Base-by-base conservation (phyloP, 208 protist species). In the Trypanosoma scelopori region DNA sequence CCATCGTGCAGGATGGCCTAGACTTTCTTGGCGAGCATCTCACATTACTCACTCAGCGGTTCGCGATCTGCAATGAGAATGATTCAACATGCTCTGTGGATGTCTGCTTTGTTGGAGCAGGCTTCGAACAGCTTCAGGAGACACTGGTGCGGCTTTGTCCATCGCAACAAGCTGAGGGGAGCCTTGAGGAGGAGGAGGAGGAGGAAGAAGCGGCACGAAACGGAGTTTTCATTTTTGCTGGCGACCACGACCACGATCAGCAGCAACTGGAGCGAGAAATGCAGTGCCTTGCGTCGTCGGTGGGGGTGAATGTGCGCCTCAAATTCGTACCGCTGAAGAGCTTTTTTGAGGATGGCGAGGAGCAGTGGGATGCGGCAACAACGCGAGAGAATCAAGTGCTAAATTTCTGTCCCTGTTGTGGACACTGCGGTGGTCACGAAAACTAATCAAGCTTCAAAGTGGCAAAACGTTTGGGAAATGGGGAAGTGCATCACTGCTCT, bases 361-460 rank as follows among this genome's bases (percentile, higher is more conserved):
- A 90, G 78, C 48, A 64, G 56, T 90, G 79, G 84, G 88, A 94
- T 61, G 56, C 53, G 45, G 84, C 81, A 46, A 90, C 84, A 35
- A 78, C 69, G 53, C 68, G 67, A 55, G 88, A 94, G 61, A 76
- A 80, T 27, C 49, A 63, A 18, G 69, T 86, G 13, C 77, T 89
- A 13, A 91, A 94, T 69, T 94, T 85, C 48, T 94, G 88, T 58
- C 88, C 88, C 0, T 94, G 88, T 56, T 94, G 88, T 45, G 84
- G 88, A 49, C 51, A 69, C 25, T 77, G 76, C 47, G 63, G 76
- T 45, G 56, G 51, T n/a, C 67, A 67, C 42, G 67, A 69, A 35
- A 28, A 30, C 11, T 18, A 53, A 48, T 12, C 1, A 39, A 39
- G 30, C 22, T 50, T 13, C 25, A 55, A 27, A 41, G 41, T 41